Base-by-base conservation (phyloP, 1,139 yeast genomes). In the Hyphopichia khmerensis region DNA sequence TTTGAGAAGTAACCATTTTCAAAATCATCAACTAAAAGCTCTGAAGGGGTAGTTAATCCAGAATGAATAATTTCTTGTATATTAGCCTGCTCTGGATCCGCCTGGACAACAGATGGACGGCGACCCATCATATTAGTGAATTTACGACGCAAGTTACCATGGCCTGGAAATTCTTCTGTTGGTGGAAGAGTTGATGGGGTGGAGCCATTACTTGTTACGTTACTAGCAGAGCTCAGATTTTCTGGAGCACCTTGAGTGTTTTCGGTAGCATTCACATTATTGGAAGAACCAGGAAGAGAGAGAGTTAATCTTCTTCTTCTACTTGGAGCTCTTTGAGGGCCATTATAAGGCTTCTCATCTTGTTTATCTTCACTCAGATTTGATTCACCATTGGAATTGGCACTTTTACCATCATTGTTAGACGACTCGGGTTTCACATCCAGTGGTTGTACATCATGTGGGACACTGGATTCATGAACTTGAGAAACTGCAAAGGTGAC, bases 21-120 rank as follows among this genome's bases (percentile, higher is more conserved):
- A 23, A 60, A 56, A 30, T 65, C 69, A 33, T 68, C 68, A 5
- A 73, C 72, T 37, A 69, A 48, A 11, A 73, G 52, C 45, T 73
- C 79, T 1, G 77, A 67, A 2, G 79, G 79, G 0, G 78, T 72
- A 18, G 64, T 68, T 23, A 65, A 52, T 1, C 77, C 77, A 6
- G 76, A 68, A 19, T 60, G 60, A 18, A 69, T 57, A 18, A 71
- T 64, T 44, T 72, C 77, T 45, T 72, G 75, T 31, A 71, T 62
- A 39, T 61, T 63, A 13, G 65, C 60, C 21, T 62, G 63, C 13
- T 62, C 60, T 0, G 72, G 68, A 38, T 67, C 66, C 5, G 77
- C 76, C 46, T 69, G 76, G 38, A 60, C 56, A 3, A 72, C 62
- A 1, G 76, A 69, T 1, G 77, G 76, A 13, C 75, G 60, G n/a